Base-by-base conservation (phyloP, 139 green algal genomes). In the Zygnema circumcarinatum region DNA sequence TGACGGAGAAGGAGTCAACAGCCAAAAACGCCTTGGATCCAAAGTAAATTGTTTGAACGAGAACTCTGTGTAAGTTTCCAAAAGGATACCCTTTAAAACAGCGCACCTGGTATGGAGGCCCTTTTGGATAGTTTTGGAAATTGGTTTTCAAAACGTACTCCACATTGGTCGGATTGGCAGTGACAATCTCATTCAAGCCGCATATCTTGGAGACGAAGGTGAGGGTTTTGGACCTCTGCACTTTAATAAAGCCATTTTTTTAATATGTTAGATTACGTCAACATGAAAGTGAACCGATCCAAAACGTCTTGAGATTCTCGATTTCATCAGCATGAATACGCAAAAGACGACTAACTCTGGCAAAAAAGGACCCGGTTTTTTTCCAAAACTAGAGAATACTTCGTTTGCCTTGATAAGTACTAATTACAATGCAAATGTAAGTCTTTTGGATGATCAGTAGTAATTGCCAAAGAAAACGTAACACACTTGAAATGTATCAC, bases 41-140 rank as follows among this genome's bases (percentile, higher is more conserved):
- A 78, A 16, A 41, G 69, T 78, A 52, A 78, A 39, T 20, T 39
- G 7, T 38, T 78, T 39, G 16, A 78, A 7, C 16, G 16, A 78
- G 36, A 29, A 25, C 54, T 78, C 16, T 39, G 11, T 41, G 3
- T 52, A 20, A 69, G 3, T 83, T 72, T 33, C 32, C 2, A 83
- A 52, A 41, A 20, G 11, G 69, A 78, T 52, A 35, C 35, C 35
- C 11, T 22, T 7, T 78, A 22, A 41, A 3, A 78, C 3, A n/a
- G 36, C 36, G 11, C 39, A 87, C 81, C 81, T 87, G 81, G n/a
- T 62, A 87, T 21, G 78, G n/a, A n/a, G 81, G 67, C 2, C 81
- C 81, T 52, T 87, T 87, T n/a, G 81, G 81, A 52, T 87, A 87
- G 67, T 87, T 81, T n/a, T 32, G 22, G 31, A 87, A 87, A 32